Conservation (phyloP, 805 yeast species). For the Spathaspora sp. region DNA sequence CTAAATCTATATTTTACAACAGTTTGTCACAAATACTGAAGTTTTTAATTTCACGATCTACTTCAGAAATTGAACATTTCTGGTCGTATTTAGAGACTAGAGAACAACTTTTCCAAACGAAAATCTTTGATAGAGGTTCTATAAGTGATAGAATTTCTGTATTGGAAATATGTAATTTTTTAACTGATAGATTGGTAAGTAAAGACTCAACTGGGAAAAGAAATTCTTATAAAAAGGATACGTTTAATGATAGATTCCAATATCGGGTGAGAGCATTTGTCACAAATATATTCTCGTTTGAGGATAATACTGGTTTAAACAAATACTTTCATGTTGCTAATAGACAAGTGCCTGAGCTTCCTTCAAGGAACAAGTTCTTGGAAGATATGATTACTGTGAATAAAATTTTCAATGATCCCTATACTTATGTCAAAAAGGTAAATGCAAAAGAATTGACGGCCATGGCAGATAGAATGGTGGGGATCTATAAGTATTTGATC, state of each 20-base stretch:
- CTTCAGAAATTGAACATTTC: conserved; percentile 20
- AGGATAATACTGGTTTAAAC: conserved; percentile 44
- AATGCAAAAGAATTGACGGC: conserved; percentile 17
- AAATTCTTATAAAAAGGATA: conserved; percentile 33
- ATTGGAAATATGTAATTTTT: conserved; percentile 35
- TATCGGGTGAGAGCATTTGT: conserved; percentile 32
- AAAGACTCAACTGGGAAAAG: conserved; percentile 13
- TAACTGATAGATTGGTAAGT: conserved; percentile 27
- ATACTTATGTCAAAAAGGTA: conserved; percentile 20
- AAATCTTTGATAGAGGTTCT: conserved; percentile 23
- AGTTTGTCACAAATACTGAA: conserved; percentile 21
- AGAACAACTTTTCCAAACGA: conserved; percentile 14
- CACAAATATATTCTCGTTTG: conserved; percentile 30
- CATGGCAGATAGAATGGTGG: conserved; percentile 19
- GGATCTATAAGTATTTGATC: conserved; percentile 26
- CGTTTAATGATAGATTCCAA: conserved; percentile 35
- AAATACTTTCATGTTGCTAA: conserved; percentile 33
- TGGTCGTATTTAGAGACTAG: conserved; percentile 39
- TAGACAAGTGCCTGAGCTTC: conserved; percentile 19
- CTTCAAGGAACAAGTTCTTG: conserved; percentile 22
- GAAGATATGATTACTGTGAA: conserved; percentile 29
- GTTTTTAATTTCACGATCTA: conserved; percentile 18
- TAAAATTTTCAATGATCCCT: conserved; percentile 34
- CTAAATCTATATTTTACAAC: conserved; percentile 23
- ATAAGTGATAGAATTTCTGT: conserved; percentile 36